These are phyloP conservation scores for Picea glauca DNA, from an alignment of 75 land plant species.

Conservation along the genomic window DNA sequence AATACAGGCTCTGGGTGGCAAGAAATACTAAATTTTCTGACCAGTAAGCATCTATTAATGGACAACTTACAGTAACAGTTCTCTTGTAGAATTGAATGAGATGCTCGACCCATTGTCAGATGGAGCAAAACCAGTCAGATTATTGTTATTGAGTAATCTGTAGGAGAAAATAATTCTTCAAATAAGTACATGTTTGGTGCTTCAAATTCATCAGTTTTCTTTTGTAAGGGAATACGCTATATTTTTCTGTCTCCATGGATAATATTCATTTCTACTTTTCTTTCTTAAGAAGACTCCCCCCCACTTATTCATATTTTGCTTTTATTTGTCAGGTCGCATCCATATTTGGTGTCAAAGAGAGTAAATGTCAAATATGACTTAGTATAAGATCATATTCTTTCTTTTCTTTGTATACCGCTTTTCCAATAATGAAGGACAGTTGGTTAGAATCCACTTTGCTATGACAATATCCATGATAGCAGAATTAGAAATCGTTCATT, in stretches of 20 bases:
- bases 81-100: slow-evolving; percentile 20
- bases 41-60: background rate
- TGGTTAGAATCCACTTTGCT: background rate
- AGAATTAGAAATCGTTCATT: background rate
- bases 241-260: background rate
- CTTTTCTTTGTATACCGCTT: background rate
- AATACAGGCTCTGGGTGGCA: background rate
- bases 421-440: background rate
- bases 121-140: slow-evolving; percentile 42
- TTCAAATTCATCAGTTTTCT: background rate
- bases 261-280: background rate
- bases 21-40: background rate
- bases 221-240: background rate
- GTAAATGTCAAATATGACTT: background rate
- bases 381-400: background rate
- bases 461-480: background rate
- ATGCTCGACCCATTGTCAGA: slow-evolving; percentile 28
- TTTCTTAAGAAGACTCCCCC: background rate
- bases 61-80: slow-evolving; percentile 35
- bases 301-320: background rate
- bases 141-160: slow-evolving; percentile 52
- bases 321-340: background rate
- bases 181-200: background rate
- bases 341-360: background rate
- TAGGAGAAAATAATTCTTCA: slow-evolving; percentile 1